Evolutionary conservation across 345 rosid species (phyloP), one percentile per base, ranked within the genome.

Genomic region (Dimocarpus longan): DNA sequence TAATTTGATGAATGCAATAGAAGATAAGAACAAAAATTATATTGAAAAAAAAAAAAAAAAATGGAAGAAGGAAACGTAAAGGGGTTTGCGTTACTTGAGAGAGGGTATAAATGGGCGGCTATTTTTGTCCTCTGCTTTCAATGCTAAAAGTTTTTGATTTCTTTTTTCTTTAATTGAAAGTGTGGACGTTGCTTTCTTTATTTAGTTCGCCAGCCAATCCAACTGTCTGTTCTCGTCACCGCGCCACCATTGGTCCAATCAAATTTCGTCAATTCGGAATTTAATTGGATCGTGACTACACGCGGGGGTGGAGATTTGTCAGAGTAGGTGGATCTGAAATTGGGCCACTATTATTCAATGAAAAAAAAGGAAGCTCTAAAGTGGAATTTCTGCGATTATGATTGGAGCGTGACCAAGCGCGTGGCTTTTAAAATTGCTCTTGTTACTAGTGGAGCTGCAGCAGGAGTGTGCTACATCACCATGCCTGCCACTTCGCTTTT

Each of bases 61-160:
- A 6, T 3, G n/a, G n/a, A 5, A 28, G 12, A 9, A 3, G 24
- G 10, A 66, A 50, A 48, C 3, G 63, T 46, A 6, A 50, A 48
- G 70, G 48, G 48, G 32, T 40, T 46, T 16, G 37, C 44, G 19
- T 48, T 63, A 0, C 62, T 75, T 48, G 78, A 18, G 16, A 11
- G 52, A 18, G 62, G n/a, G 43, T 64, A 63, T 28, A 9, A 69
- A 8, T 26, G 78, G 71, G 78, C 78, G 78, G 70, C 78, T 18
- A 18, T 44, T 1, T n/a, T 65, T 75, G 78, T 65, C 71, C 7
- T 16, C 0, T 8, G 15, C 44, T 26, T 64, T 64, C 5, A 65
- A 16, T 75, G 70, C 62, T 1, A 26, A 75, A 75, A 64, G 70
- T 18, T 43, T 21, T 15, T 1, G 10, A 22, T 60, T 1, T 60